Conservation (phyloP, 2,329 filamentous ascomycete species). For the Trichophyton verrucosum region DNA sequence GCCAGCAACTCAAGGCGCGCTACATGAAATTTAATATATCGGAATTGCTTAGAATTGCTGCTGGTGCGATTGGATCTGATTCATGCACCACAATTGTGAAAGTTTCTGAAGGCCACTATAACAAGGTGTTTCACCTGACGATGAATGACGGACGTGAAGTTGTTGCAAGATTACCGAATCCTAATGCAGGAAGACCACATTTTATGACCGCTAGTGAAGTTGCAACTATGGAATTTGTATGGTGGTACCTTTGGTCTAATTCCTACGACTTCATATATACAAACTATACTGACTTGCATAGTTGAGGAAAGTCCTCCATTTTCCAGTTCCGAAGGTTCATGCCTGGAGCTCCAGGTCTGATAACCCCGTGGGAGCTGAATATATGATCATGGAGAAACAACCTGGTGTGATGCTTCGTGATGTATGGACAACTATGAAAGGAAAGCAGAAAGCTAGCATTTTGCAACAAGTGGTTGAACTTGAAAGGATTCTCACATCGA, state of each 20-base stretch:
- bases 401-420: slow-evolving; percentile 13
- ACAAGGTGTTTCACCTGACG: slow-evolving; percentile 22
- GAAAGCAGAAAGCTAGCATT: slow-evolving; percentile 15
- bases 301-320: slow-evolving; percentile 12
- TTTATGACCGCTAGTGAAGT: slow-evolving; percentile 26
- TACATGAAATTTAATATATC: slow-evolving; percentile 22
- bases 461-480: slow-evolving; percentile 24
- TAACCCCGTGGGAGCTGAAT: slow-evolving; percentile 25
- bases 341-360: slow-evolving; percentile 10
- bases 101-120: slow-evolving; percentile 23
- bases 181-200: slow-evolving; percentile 8
- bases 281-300: slow-evolving; percentile 1
- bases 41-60: slow-evolving; percentile 22
- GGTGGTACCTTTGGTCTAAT: neutral
- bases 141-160: slow-evolving; percentile 14
- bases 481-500: slow-evolving; percentile 23
- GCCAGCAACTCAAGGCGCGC: slow-evolving; percentile 18
- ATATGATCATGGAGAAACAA: slow-evolving; percentile 25
- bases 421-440: slow-evolving; percentile 15
- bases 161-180: slow-evolving; percentile 15
- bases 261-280: no score
- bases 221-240: slow-evolving; percentile 25
- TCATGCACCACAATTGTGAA: slow-evolving; percentile 12
- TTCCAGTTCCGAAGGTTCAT: slow-evolving; percentile 12
- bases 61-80: slow-evolving; percentile 20